Conservation (phyloP, 1,284 basidiomycete species). For the Sporisorium sorghi region DNA sequence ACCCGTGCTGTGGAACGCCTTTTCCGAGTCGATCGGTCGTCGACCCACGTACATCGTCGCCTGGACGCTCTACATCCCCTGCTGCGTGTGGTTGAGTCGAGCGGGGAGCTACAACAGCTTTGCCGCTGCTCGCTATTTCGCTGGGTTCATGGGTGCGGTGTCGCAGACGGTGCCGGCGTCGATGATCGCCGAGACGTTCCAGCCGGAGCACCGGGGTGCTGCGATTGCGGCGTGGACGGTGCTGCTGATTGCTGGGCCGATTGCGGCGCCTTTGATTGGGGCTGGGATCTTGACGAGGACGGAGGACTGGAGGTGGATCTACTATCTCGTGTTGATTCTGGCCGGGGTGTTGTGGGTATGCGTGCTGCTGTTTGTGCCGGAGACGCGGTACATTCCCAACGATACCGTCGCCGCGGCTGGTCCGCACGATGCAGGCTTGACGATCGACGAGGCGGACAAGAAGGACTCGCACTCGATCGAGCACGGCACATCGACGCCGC, state of each 20-base stretch:
- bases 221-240: slow-evolving; percentile 67
- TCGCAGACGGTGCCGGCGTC: slow-evolving; percentile 52
- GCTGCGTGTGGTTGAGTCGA: slow-evolving; percentile 66
- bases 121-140: slow-evolving; percentile 51
- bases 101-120: slow-evolving; percentile 53
- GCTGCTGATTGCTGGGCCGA: slow-evolving; percentile 59
- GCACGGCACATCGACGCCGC: slow-evolving; percentile 32
- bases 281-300: slow-evolving; percentile 59
- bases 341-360: slow-evolving; percentile 60
- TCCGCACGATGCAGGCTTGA: not conserved
- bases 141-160: slow-evolving; percentile 40
- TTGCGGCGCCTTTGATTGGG: slow-evolving; percentile 67
- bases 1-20: slow-evolving; percentile 62
- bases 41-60: slow-evolving; percentile 68
- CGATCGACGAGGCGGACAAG: slow-evolving; percentile 21
- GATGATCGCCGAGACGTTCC: slow-evolving; percentile 50
- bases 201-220: slow-evolving; percentile 65
- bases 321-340: slow-evolving; percentile 67
- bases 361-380: slow-evolving; percentile 66
- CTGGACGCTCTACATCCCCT: slow-evolving; percentile 68
- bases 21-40: slow-evolving; percentile 62
- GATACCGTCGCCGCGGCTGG: not conserved
- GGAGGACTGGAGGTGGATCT: slow-evolving; percentile 61
- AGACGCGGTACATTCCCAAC: slow-evolving; percentile 66
- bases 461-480: slow-evolving; percentile 33